phyloP scores from a whole-genome alignment of 352 stramenopile genomes.

The Phytopythium vexans region DNA sequence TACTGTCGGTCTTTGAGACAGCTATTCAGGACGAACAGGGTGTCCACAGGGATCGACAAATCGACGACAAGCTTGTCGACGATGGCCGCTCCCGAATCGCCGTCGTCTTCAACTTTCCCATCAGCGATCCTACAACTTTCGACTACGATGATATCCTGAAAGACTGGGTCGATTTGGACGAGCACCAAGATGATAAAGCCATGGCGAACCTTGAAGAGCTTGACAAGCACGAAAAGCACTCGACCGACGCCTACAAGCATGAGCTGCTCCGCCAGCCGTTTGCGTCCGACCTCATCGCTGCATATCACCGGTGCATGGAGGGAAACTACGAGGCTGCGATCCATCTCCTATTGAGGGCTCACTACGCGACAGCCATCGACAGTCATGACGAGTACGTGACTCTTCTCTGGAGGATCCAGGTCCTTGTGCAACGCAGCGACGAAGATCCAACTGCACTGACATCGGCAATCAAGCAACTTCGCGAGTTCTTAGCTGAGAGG shows the following conservation, averaged over 20 bases:
- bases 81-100: neutral
- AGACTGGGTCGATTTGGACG: conserved; percentile 6
- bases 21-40: conserved; percentile 11
- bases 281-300: conserved; percentile 8
- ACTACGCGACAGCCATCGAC: conserved; percentile 52
- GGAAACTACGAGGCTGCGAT: conserved; percentile 22
- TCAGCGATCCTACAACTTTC: conserved; percentile 38
- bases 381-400: conserved; percentile 50
- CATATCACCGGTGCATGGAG: neutral
- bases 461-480: conserved; percentile 4
- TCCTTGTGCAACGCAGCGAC: conserved; percentile 7
- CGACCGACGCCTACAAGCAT: neutral
- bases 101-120: conserved; percentile 18
- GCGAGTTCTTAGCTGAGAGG: conserved; percentile 31
- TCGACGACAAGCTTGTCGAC: neutral
- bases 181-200: neutral
- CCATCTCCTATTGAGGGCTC: conserved; percentile 31
- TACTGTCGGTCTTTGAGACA: conserved; percentile 26
- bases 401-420: conserved; percentile 38
- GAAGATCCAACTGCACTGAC: neutral
- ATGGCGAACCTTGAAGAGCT: too few species aligned
- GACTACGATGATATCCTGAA: conserved; percentile 22
- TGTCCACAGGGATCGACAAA: neutral
- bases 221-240: too few species aligned
- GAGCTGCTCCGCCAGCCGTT: conserved; percentile 10